Percentiles rank a stretch among this genome's conserved stretches.
phyloP scores from a whole-genome alignment of 441 rosid species.

The Theobroma grandiflorum region DNA sequence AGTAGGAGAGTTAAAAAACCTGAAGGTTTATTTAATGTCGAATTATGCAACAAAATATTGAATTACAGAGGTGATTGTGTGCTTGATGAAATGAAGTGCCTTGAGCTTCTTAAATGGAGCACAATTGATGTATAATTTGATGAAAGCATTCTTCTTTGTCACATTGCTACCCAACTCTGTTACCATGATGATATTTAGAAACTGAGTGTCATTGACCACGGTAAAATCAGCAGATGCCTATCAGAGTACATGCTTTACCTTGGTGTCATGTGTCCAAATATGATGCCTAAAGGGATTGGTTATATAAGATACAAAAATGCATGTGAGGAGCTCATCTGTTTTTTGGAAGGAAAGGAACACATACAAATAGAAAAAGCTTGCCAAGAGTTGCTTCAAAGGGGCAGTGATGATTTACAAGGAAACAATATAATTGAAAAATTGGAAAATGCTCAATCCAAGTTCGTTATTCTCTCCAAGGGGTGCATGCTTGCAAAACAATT shows the following conservation, averaged over 20 bases:
- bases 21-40: background rate
- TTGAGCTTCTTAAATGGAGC: constrained; percentile 24
- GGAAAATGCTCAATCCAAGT: too few species aligned
- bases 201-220: background rate
- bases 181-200: too few species aligned
- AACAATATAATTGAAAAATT: constrained; percentile 26
- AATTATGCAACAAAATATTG: constrained; percentile 15
- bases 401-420: constrained; percentile 36
- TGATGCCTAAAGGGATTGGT: too few species aligned
- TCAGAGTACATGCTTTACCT: too few species aligned
- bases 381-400: constrained; percentile 21
- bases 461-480: too few species aligned
- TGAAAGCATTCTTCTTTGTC: constrained; percentile 39
- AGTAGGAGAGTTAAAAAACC: background rate
- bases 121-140: constrained; percentile 43
- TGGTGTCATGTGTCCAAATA: too few species aligned
- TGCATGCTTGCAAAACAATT: too few species aligned
- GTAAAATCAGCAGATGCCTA: too few species aligned
- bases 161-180: too few species aligned
- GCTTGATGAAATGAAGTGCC: background rate
- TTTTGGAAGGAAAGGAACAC: too few species aligned
- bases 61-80: constrained; percentile 39
- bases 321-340: too few species aligned
- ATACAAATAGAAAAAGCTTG: constrained; percentile 1
- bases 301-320: too few species aligned